phyloP scores from a whole-genome alignment of 176 grass and related monocot species.

The Dendrocalamus sinicus region DNA sequence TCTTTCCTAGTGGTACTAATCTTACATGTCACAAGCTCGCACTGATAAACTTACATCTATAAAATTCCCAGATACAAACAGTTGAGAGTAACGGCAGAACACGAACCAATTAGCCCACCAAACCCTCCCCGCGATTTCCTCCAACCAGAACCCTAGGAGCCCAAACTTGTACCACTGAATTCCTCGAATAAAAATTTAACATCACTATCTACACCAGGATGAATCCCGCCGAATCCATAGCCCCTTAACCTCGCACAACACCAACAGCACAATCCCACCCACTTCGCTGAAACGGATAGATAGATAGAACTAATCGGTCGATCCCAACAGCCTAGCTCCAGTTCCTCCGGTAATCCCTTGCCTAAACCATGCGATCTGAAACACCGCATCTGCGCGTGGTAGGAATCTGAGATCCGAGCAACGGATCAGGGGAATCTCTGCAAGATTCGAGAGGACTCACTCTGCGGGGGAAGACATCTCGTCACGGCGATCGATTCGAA shows the following conservation, averaged over 20 bases:
- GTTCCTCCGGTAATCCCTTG: neutral
- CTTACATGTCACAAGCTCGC: neutral
- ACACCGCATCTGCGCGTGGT: neutral
- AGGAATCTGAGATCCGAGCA: neutral
- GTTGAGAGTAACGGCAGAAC: neutral
- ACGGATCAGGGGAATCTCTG: neutral
- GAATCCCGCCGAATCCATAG: neutral
- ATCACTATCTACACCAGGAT: neutral
- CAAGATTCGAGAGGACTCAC: conserved; percentile 50
- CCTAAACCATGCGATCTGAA: neutral
- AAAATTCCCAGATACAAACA: neutral
- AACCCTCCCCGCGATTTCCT: neutral
- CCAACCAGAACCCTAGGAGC: neutral
- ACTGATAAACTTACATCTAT: neutral
- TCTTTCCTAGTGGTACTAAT: neutral
- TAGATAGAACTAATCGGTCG: neutral
- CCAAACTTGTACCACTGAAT: neutral
- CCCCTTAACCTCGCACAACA: neutral
- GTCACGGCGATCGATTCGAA: conserved; percentile 20
- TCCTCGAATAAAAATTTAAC: neutral
- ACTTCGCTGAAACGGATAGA: neutral
- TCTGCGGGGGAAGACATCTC: conserved; percentile 76
- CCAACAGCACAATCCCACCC: neutral
- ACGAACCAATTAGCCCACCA: neutral
- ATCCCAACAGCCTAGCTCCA: neutral